Evolutionary conservation across 2,329 filamentous ascomycete genomes (phyloP).

Genomic region (Ceratocystis ficicola): DNA sequence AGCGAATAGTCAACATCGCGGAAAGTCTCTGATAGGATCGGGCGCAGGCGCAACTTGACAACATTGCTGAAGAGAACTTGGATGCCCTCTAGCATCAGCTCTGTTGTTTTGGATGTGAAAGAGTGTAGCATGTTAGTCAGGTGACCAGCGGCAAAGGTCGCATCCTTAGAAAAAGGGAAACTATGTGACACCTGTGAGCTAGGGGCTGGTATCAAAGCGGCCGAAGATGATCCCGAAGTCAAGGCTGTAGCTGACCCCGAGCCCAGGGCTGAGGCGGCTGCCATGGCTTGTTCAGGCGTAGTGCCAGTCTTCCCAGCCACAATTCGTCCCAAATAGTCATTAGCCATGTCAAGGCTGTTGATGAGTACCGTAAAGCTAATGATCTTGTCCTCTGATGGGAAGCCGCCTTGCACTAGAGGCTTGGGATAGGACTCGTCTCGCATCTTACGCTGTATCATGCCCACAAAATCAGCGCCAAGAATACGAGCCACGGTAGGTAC

Average conservation of each 20-base stretch:
- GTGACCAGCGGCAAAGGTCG: conserved; percentile 52
- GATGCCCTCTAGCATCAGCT: conserved; percentile 73
- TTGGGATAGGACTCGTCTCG: conserved; percentile 87
- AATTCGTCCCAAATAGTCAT: conserved; percentile 82
- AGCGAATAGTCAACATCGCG: conserved; percentile 79
- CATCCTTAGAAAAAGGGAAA: conserved; percentile 73
- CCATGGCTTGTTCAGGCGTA: conserved; percentile 29
- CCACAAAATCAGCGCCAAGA: conserved; percentile 78
- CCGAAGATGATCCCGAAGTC: neutral
- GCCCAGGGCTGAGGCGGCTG: neutral
- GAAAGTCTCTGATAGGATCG: conserved; percentile 78
- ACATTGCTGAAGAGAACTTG: conserved; percentile 80
- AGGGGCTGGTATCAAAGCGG: conserved; percentile 24
- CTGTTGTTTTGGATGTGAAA: conserved; percentile 66
- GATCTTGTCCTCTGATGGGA: conserved; percentile 79
- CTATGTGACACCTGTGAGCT: conserved; percentile 44
- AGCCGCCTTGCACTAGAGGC: conserved; percentile 60
- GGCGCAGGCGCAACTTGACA: conserved; percentile 70
- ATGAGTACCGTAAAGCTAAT: conserved; percentile 83
- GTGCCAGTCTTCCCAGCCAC: conserved; percentile 53
- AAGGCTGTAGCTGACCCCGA: neutral
- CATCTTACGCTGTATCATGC: conserved; percentile 97
- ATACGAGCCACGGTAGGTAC: conserved; percentile 69
- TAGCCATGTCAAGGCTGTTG: conserved; percentile 87
- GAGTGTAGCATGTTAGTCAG: conserved; percentile 56